A percentile compares a stretch with the other conserved stretches of the same genome.
phyloP scores from a whole-genome alignment of 306 rosid genomes.

The Dryas drummondii region DNA sequence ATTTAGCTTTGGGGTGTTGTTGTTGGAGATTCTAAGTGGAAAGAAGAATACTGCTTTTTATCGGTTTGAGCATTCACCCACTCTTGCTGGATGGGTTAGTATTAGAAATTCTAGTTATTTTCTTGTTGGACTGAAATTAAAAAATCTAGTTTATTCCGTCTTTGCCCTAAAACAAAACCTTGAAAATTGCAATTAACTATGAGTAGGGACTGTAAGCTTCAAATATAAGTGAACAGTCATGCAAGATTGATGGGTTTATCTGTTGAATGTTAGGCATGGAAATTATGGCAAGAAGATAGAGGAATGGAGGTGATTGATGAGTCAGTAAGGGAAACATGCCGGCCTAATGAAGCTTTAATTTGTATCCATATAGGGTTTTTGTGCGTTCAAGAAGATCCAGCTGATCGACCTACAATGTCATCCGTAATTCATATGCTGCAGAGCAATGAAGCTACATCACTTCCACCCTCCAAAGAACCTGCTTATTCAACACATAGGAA shows the following conservation, averaged over 20 bases:
- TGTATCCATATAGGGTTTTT: conserved; percentile 14
- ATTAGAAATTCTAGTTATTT: neutral
- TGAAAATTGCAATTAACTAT: too few species aligned
- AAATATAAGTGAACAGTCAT: neutral
- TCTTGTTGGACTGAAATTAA: too few species aligned
- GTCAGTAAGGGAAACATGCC: conserved; percentile 2
- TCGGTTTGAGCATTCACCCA: conserved; percentile 7
- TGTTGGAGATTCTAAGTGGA: conserved; percentile 22
- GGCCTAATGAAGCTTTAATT: conserved; percentile 7
- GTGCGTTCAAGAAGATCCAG: conserved; percentile 26
- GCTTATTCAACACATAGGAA: conserved; percentile 2
- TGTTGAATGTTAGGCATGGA: conserved; percentile 8
- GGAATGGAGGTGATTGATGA: conserved; percentile 27
- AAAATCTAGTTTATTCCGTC: too few species aligned
- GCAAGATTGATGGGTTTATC: neutral
- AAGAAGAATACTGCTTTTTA: conserved; percentile 14
- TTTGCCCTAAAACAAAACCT: neutral
- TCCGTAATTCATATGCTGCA: neutral
- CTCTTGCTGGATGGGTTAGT: conserved; percentile 8
- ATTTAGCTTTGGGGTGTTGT: conserved; percentile 6
- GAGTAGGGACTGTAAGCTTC: too few species aligned
- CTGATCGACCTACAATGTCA: conserved; percentile 25
- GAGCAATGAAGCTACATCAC: neutral
- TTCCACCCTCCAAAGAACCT: conserved; percentile 18
- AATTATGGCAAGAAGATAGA: conserved; percentile 21